phyloP scores from a whole-genome alignment of 805 yeast species.

The Pichia rugopelliculosa region DNA sequence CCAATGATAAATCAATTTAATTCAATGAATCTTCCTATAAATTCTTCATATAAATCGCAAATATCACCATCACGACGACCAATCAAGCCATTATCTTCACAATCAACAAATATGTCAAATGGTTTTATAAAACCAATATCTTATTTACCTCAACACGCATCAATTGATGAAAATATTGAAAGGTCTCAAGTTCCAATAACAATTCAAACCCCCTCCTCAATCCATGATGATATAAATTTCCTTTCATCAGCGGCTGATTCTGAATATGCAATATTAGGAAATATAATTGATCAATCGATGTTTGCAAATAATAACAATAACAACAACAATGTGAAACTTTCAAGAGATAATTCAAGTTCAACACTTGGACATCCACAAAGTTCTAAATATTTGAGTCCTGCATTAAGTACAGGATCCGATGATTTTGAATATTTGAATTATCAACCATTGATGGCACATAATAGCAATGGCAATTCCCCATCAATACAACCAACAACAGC shows the following conservation, averaged over 20 bases:
- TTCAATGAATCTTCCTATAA: neutral
- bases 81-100: neutral
- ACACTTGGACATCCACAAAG: neutral
- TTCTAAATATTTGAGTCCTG: conserved; percentile 20
- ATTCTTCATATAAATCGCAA: neutral
- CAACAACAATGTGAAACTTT: neutral
- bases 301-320: conserved; percentile 1
- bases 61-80: conserved; percentile 33
- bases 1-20: too few species aligned
- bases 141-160: neutral
- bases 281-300: conserved; percentile 38
- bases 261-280: conserved; percentile 64
- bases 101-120: neutral
- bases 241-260: conserved; percentile 65
- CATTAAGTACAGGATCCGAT: conserved; percentile 32
- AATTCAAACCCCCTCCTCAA: neutral
- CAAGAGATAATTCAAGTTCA: neutral
- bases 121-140: conserved; percentile 1
- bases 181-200: neutral
- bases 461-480: conserved; percentile 4
- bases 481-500: neutral
- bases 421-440: conserved; percentile 21
- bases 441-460: conserved; percentile 19
- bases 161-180: neutral
- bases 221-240: conserved; percentile 32